These are phyloP conservation scores for Limtongia smithiae DNA, from an alignment of 805 yeast species.

Conservation along the genomic window DNA sequence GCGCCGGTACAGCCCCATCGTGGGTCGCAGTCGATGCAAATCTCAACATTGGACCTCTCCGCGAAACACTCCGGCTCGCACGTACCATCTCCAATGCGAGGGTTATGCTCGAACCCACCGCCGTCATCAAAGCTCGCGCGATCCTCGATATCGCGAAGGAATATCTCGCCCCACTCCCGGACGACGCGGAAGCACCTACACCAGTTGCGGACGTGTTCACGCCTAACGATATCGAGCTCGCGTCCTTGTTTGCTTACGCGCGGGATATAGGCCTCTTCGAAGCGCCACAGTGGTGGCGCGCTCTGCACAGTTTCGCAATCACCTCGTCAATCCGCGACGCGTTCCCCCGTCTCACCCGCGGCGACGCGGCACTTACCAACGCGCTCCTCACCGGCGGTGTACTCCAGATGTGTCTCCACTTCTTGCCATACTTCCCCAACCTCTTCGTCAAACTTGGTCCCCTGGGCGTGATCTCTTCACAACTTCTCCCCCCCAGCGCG, in stretches of 20 bases:
- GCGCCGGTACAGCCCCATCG: conserved; percentile 33
- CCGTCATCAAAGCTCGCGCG: conserved; percentile 54
- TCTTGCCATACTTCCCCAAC: conserved; percentile 71
- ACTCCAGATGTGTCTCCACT: conserved; percentile 61
- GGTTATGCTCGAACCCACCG: conserved; percentile 73
- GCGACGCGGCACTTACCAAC: conserved; percentile 40
- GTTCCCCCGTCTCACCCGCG: conserved; percentile 11
- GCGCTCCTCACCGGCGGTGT: conserved; percentile 41
- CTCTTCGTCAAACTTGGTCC: conserved; percentile 65
- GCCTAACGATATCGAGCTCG: conserved; percentile 67
- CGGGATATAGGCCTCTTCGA: conserved; percentile 41
- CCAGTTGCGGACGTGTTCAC: conserved; percentile 46
- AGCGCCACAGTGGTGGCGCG: conserved; percentile 71
- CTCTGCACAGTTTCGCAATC: conserved; percentile 57
- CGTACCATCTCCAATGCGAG: conserved; percentile 32
- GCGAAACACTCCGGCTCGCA: conserved; percentile 39
- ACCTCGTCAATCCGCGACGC: conserved; percentile 45
- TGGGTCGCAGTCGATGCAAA: conserved; percentile 66
- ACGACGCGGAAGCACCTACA: not conserved
- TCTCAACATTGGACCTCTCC: conserved; percentile 46
- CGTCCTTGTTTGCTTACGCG: conserved; percentile 52
- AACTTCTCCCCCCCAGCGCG: conserved; percentile 31
- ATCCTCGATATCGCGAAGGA: conserved; percentile 1
- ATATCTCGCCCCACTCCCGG: too few species aligned
- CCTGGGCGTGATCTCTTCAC: conserved; percentile 53